Base-by-base conservation (phyloP, 2,329 filamentous ascomycete genomes). In the Colletotrichum paranaense region DNA sequence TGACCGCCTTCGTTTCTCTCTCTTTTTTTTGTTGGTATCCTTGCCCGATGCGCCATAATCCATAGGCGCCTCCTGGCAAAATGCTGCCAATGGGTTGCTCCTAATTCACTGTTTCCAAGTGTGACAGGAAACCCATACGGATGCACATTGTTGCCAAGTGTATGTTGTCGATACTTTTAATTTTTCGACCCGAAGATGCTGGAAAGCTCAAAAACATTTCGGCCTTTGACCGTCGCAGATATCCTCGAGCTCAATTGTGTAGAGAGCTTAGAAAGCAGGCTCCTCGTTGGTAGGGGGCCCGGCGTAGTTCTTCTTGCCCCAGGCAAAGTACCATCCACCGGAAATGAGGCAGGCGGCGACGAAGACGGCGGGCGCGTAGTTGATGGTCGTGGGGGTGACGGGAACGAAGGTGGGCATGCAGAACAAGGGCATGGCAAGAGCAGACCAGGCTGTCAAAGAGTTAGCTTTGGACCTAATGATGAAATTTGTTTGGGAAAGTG, bases 361-460 rank as follows among this genome's bases (percentile, higher is more conserved):
- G 76, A 94, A 94, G n/a, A 95, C 92, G 42, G 91, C 92, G 16
- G 91, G 91, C 1, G 92, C 92, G 81, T 94, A 95, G 86, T 95
- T 95, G 86, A 94, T 92, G 52, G 85, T 87, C 22, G 82, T 79
- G 6, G 87, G 81, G 0, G 86, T 88, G 52, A 93, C 90, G 6
- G 90, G 90, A n/a, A 93, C 83, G 56, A 82, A 82, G 0, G 90
- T 88, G 0, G 92, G 92, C 91, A 93, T 93, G 82, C 91, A 94
- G 86, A 94, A 94, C 19, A 94, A 88, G 1, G 92, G 92, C 65
- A 94, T 89, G 46, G 91, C 92, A 67, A 95, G 87, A 16, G 87
- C 76, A 67, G 90, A 92, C 92, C 92, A 94, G 65, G 84, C 89
- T 91, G 38, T 57, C n/a, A 62, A 16, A 63, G 71, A 68, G 77